phyloP scores from a whole-genome alignment of 495 filamentous ascomycete genomes.

The Barbatosphaeria neglecta region DNA sequence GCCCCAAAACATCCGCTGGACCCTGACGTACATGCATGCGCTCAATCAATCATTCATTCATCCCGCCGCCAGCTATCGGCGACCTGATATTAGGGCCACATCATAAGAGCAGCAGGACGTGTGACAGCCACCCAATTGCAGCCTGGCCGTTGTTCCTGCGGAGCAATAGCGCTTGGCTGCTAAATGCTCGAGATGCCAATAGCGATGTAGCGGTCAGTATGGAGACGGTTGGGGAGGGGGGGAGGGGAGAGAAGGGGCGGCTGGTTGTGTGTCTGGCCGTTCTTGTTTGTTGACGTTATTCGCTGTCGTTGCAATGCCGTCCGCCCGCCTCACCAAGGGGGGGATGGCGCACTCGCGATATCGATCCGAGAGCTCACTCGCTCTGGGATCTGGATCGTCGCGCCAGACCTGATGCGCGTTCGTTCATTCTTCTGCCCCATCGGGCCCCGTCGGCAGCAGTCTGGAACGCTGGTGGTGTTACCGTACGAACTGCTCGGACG shows the following conservation, averaged over 20 bases:
- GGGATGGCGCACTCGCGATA: no score
- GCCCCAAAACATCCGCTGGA: no score
- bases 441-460: neutral
- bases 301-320: neutral
- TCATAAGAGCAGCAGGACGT: neutral
- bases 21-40: no score
- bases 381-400: neutral
- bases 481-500: no score
- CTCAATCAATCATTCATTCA: no score
- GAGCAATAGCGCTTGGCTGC: neutral
- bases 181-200: neutral
- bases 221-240: neutral
- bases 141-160: neutral
- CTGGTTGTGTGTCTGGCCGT: neutral
- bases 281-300: slow-evolving; percentile 1
- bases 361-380: no score
- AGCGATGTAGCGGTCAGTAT: neutral
- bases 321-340: neutral
- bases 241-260: neutral
- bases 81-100: neutral
- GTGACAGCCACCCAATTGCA: neutral
- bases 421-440: neutral
- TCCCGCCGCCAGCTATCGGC: neutral
- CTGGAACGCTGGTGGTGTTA: neutral
- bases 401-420: neutral